Conservation (phyloP, 306 rosid species). For the Calophaca sinica region DNA sequence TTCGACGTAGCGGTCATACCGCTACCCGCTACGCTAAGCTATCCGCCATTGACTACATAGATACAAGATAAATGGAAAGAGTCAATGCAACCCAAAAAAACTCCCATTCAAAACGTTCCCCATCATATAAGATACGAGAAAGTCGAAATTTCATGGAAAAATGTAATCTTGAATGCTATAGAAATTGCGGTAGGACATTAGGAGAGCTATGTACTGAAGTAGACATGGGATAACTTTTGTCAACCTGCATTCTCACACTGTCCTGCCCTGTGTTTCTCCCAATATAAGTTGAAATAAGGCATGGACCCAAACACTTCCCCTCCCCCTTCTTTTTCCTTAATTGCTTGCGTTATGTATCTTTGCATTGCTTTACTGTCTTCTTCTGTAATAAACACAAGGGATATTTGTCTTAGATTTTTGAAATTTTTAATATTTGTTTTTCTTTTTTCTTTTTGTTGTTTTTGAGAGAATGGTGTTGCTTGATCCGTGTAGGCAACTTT, state of each 20-base stretch:
- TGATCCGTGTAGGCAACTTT: neutral
- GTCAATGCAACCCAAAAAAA: neutral
- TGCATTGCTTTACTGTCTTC: slow-evolving; percentile 13
- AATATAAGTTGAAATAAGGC: slow-evolving; percentile 22
- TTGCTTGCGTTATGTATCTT: neutral
- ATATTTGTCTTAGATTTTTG: slow-evolving; percentile 2
- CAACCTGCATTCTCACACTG: neutral
- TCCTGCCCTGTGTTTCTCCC: neutral
- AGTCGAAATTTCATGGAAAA: too few relatives aligned
- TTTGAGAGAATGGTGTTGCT: neutral
- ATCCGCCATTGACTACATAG: too few relatives aligned
- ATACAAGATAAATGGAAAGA: neutral
- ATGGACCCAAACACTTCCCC: neutral
- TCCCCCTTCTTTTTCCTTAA: neutral
- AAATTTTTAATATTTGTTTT: neutral
- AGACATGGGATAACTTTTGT: slow-evolving; percentile 2
- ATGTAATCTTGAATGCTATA: too few relatives aligned
- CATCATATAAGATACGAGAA: too few relatives aligned
- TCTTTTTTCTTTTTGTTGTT: neutral
- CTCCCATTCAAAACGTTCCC: neutral
- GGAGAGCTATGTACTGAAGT: too few relatives aligned
- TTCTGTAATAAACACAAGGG: slow-evolving; percentile 18
- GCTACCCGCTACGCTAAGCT: too few relatives aligned
- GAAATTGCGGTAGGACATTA: too few relatives aligned
- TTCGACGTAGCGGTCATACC: too few relatives aligned